These are phyloP conservation scores for Colletotrichum euphorbiae DNA, from an alignment of 2,329 filamentous ascomycete species.

Conservation along the genomic window DNA sequence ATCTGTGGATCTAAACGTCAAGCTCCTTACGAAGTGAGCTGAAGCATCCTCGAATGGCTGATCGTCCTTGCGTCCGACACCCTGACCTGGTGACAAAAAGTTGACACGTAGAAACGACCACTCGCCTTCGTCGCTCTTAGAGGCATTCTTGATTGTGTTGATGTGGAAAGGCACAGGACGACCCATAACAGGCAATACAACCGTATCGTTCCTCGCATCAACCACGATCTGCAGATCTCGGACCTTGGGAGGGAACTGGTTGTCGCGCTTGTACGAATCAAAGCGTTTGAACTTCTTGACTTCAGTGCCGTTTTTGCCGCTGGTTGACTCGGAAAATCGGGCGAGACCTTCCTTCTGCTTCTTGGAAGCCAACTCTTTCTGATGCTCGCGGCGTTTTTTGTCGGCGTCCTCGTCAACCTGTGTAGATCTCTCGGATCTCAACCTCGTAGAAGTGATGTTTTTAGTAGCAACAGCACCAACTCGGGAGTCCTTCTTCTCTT, in stretches of 20 bases:
- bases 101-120: constrained; percentile 96
- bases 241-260: constrained; percentile 86
- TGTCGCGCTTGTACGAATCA: constrained; percentile 98
- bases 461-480: constrained; percentile 91
- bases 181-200: constrained; percentile 97
- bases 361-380: constrained; percentile 86
- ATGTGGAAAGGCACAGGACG: constrained; percentile 98
- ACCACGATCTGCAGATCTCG: constrained; percentile 91
- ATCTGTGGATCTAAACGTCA: constrained; percentile 94
- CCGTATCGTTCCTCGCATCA: constrained; percentile 88
- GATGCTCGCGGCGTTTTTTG: constrained; percentile 86
- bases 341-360: constrained; percentile 91
- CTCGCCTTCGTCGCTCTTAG: constrained; percentile 95
- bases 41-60: constrained; percentile 97
- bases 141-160: constrained; percentile 97
- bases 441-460: constrained; percentile 93
- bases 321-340: constrained; percentile 86
- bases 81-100: constrained; percentile 95
- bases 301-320: constrained; percentile 87
- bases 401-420: constrained; percentile 92
- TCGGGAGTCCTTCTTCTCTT: constrained; percentile 85
- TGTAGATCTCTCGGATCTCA: constrained; percentile 89
- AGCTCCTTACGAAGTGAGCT: constrained; percentile 93
- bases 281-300: constrained; percentile 99
- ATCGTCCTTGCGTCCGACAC: constrained; percentile 96